phyloP scores from a whole-genome alignment of 495 filamentous ascomycete species.

The Penicillium cataractarum region DNA sequence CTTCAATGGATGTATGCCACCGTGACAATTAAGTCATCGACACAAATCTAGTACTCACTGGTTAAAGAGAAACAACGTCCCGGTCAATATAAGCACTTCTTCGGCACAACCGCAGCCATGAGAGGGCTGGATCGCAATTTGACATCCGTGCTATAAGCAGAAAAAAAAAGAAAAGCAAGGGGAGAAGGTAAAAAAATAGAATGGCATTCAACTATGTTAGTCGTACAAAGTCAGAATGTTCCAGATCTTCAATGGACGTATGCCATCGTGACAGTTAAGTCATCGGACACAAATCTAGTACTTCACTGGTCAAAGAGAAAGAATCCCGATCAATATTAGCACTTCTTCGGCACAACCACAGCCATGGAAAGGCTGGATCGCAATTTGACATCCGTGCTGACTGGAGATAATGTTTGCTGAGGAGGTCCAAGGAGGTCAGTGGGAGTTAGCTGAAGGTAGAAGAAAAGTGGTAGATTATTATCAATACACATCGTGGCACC shows the following conservation, averaged over 20 bases:
- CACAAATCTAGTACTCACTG: slow-evolving; percentile 57
- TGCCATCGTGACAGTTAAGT: slow-evolving; percentile 42
- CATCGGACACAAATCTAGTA: slow-evolving; percentile 55
- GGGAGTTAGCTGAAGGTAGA: slow-evolving; percentile 9
- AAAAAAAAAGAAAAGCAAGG: neutral
- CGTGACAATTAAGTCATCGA: slow-evolving; percentile 38
- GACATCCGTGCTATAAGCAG: slow-evolving; percentile 87
- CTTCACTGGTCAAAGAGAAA: slow-evolving; percentile 44
- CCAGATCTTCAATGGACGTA: slow-evolving; percentile 36
- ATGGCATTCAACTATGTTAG: slow-evolving; percentile 11
- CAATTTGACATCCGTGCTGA: slow-evolving; percentile 99
- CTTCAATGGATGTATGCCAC: slow-evolving; percentile 56
- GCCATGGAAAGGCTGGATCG: slow-evolving; percentile 82
- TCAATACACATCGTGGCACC: slow-evolving; percentile 35
- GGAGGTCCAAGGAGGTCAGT: neutral
- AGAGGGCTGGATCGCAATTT: slow-evolving; percentile 90
- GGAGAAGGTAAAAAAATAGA: neutral
- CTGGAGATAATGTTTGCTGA: neutral
- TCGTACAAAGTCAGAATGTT: neutral
- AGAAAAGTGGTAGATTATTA: slow-evolving; percentile 38
- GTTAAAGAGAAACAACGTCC: slow-evolving; percentile 33
- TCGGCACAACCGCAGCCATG: slow-evolving; percentile 95
- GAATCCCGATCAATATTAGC: slow-evolving; percentile 57
- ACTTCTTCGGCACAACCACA: slow-evolving; percentile 93
- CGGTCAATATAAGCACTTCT: slow-evolving; percentile 68